These are phyloP conservation scores for Sanghuangporus weigelae DNA, from an alignment of 1,284 basidiomycete species.

Conservation along the genomic window DNA sequence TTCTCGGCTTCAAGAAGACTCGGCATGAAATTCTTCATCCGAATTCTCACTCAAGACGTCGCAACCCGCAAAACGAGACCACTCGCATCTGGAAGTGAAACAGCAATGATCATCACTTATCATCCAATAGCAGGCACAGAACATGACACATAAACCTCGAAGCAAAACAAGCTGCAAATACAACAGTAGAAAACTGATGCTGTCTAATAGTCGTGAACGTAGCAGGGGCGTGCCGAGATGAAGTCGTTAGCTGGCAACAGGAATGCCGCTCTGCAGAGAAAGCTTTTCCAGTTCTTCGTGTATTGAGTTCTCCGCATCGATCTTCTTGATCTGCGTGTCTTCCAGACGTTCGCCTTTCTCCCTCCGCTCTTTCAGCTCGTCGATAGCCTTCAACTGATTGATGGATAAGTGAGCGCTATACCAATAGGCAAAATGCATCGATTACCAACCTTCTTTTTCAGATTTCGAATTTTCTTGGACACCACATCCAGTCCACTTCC, in stretches of 20 bases:
- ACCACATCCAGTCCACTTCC: conserved; percentile 62
- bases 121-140: conserved; percentile 2
- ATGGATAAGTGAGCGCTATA: conserved; percentile 8
- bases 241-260: conserved; percentile 1
- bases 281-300: conserved; percentile 67
- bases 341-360: conserved; percentile 86
- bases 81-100: background rate
- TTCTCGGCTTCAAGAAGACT: background rate
- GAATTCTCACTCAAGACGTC: background rate
- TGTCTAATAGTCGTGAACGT: background rate
- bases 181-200: background rate
- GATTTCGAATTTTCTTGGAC: conserved; percentile 88
- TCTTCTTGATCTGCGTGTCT: conserved; percentile 93
- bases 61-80: background rate
- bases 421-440: conserved; percentile 5
- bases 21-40: background rate
- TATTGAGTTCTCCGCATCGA: conserved; percentile 83
- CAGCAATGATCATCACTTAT: background rate
- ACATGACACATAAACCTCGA: conserved; percentile 1
- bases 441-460: conserved; percentile 83
- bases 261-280: conserved; percentile 22
- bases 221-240: background rate
- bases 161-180: background rate
- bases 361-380: conserved; percentile 89
- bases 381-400: conserved; percentile 85